A percentile compares a stretch with the other conserved stretches of the same genome.
phyloP scores from a whole-genome alignment of 208 protist genomes.

The Polymyxa betae region DNA sequence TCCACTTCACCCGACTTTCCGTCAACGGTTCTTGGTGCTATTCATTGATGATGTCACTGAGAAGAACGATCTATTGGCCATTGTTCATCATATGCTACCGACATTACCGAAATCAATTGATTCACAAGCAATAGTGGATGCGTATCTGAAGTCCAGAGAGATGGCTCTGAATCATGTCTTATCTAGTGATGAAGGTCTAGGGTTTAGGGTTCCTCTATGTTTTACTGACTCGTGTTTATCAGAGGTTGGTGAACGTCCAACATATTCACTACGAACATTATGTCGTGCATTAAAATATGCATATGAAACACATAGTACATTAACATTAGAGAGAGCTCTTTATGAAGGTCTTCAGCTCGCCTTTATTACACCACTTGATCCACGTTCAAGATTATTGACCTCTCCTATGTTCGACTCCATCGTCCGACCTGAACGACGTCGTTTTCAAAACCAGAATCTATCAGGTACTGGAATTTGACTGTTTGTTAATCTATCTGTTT shows the following conservation, averaged over 20 bases:
- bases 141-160: background rate
- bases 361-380: conserved; percentile 48
- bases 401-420: background rate
- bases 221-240: background rate
- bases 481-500: too few species aligned
- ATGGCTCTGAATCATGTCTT: background rate
- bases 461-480: background rate
- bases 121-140: background rate
- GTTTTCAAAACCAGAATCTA: background rate
- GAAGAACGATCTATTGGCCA: conserved; percentile 85
- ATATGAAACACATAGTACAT: conserved; percentile 66
- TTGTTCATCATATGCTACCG: conserved; percentile 69
- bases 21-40: conserved; percentile 95
- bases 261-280: conserved; percentile 95
- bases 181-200: background rate
- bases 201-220: background rate
- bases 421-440: background rate
- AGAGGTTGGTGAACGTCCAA: conserved; percentile 74
- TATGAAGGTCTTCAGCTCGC: conserved; percentile 37
- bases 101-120: background rate
- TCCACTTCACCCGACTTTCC: conserved; percentile 88
- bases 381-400: background rate
- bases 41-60: conserved; percentile 95
- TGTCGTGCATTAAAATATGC: conserved; percentile 90
- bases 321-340: conserved; percentile 84